A percentile compares a stretch with the other conserved stretches of the same genome.
Evolutionary conservation across 345 rosid genomes (phyloP).

Genomic region (Mercurialis annua): DNA sequence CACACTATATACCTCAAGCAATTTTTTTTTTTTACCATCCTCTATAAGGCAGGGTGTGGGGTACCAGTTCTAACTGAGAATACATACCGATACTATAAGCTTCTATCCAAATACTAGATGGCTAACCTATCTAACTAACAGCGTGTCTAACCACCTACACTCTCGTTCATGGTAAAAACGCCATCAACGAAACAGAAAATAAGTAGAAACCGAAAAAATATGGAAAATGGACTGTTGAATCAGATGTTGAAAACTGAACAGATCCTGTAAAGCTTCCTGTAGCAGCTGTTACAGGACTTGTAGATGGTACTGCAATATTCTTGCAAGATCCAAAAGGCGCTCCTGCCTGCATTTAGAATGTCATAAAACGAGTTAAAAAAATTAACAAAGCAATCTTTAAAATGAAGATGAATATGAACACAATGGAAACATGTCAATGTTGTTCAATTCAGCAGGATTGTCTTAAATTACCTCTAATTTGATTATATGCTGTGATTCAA

Average conservation of each 20-base stretch:
- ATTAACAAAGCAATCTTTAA: not conserved
- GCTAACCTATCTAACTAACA: constrained; percentile 8
- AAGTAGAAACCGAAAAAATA: constrained; percentile 32
- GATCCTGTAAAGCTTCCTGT: constrained; percentile 82
- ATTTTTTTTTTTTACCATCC: constrained; percentile 13
- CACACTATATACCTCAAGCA: constrained; percentile 16
- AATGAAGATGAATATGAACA: not conserved
- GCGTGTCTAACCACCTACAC: constrained; percentile 22
- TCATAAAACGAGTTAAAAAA: not conserved
- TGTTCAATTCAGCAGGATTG: not conserved
- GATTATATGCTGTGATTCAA: not conserved
- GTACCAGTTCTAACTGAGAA: constrained; percentile 18
- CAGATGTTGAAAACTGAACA: constrained; percentile 69
- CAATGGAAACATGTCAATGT: not conserved
- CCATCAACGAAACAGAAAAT: constrained; percentile 38
- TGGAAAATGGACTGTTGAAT: constrained; percentile 38
- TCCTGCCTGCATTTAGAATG: constrained; percentile 55
- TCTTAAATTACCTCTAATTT: not conserved
- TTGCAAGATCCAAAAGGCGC: constrained; percentile 89
- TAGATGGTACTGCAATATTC: constrained; percentile 47
- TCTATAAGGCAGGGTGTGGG: constrained; percentile 7
- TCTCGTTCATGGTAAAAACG: constrained; percentile 34
- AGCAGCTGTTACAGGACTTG: constrained; percentile 45
- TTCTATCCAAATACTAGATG: not conserved
- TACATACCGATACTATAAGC: constrained; percentile 9